Evolutionary conservation across 805 yeast species (phyloP).

Genomic region (Hanseniaspora meyeri): DNA sequence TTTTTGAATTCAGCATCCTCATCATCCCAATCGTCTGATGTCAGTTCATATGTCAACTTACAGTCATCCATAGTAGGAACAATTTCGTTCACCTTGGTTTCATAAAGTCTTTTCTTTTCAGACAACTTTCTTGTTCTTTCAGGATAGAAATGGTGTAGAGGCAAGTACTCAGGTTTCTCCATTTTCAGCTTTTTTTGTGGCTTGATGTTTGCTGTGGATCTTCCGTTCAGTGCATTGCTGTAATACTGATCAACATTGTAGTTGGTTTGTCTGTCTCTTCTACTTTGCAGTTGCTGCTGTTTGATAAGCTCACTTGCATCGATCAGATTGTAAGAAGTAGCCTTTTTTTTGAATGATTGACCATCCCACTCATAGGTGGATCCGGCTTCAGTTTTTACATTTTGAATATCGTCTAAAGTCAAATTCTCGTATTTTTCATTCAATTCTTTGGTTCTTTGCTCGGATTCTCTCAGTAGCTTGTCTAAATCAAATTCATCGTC

Average conservation of each 20-base stretch:
- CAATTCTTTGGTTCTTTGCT: conserved; percentile 48
- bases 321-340: conserved; percentile 35
- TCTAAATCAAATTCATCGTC: conserved; percentile 48
- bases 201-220: conserved; percentile 36
- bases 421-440: conserved; percentile 52
- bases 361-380: conserved; percentile 85
- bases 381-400: conserved; percentile 39
- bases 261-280: conserved; percentile 72
- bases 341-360: conserved; percentile 61
- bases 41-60: conserved; percentile 23
- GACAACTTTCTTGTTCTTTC: conserved; percentile 60
- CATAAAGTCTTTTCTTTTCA: conserved; percentile 70
- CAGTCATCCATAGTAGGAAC: conserved; percentile 53
- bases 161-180: conserved; percentile 70
- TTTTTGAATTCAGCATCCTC: conserved; percentile 44
- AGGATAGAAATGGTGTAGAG: conserved; percentile 86
- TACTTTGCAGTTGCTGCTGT: conserved; percentile 23
- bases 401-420: conserved; percentile 67
- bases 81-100: conserved; percentile 54
- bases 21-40: conserved; percentile 27
- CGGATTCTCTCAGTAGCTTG: conserved; percentile 45
- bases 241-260: conserved; percentile 81
- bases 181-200: conserved; percentile 54
- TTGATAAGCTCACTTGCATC: conserved; percentile 52
- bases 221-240: conserved; percentile 65